Percentiles rank a stretch among this genome's conserved stretches.
Evolutionary conservation across 306 rosid species (phyloP).

Genomic region (Rosa multiflora): DNA sequence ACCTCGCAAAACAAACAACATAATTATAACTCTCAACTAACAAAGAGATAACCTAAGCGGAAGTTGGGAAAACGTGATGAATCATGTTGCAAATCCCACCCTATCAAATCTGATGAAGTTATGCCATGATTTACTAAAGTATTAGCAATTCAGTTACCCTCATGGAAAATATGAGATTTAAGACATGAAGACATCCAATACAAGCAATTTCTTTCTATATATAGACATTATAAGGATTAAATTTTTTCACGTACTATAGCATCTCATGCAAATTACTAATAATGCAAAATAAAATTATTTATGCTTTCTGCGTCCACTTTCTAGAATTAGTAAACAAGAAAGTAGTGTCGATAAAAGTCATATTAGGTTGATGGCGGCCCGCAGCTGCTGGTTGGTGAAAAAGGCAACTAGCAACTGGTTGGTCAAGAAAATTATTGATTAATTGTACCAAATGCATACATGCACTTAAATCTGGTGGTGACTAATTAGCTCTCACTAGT

Average conservation of each 20-base stretch:
- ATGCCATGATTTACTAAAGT: too few species aligned
- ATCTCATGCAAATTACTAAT: background rate
- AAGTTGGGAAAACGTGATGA: too few species aligned
- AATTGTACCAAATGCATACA: background rate
- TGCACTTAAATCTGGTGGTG: conserved; percentile 6
- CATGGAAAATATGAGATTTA: too few species aligned
- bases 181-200: too few species aligned
- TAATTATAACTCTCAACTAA: too few species aligned
- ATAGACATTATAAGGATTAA: too few species aligned
- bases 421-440: conserved; percentile 1
- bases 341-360: background rate
- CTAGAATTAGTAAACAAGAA: background rate
- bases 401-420: background rate
- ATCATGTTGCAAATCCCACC: too few species aligned
- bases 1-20: too few species aligned
- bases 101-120: too few species aligned
- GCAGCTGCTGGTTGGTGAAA: conserved; percentile 11
- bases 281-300: background rate
- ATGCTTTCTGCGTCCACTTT: background rate
- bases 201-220: too few species aligned
- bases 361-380: background rate
- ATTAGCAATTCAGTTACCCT: too few species aligned
- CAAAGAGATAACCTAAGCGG: too few species aligned
- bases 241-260: background rate
- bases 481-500: background rate